Evolutionary conservation across 108 stramenopile species (phyloP).

Genomic region (Cylindrotheca closterium): DNA sequence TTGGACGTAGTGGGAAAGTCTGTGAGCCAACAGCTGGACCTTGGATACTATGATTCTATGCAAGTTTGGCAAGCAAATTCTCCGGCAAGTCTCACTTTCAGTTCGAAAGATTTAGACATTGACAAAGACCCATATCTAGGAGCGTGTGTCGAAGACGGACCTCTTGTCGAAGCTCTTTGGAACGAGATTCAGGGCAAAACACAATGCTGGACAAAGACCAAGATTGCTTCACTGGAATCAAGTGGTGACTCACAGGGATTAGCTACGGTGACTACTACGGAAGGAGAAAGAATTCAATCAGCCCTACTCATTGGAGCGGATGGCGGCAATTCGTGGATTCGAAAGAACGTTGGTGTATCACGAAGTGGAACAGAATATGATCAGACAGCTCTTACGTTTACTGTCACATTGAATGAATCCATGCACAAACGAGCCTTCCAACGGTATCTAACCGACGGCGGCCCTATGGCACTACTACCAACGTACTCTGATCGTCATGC

Average conservation of each 20-base stretch:
- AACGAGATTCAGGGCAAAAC: slow-evolving; percentile 42
- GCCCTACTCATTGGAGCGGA: slow-evolving; percentile 76
- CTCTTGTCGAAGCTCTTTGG: slow-evolving; percentile 60
- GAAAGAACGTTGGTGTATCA: slow-evolving; percentile 43
- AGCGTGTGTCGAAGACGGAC: slow-evolving; percentile 70
- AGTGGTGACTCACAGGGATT: slow-evolving; percentile 13
- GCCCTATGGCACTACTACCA: slow-evolving; percentile 78
- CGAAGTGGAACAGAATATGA: slow-evolving; percentile 54
- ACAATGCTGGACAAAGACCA: slow-evolving; percentile 16
- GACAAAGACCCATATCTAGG: slow-evolving; percentile 49
- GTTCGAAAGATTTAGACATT: slow-evolving; percentile 49
- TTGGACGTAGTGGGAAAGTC: slow-evolving; percentile 52
- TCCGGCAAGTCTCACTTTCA: slow-evolving; percentile 69
- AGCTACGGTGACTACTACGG: slow-evolving; percentile 19
- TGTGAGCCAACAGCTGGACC: slow-evolving; percentile 29
- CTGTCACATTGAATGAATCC: slow-evolving; percentile 54
- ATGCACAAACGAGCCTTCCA: slow-evolving; percentile 70
- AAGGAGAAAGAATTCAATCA: slow-evolving; percentile 13
- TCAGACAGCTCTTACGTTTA: slow-evolving; percentile 74
- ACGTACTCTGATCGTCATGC: slow-evolving; percentile 70
- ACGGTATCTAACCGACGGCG: slow-evolving; percentile 62
- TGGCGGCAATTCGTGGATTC: slow-evolving; percentile 75
- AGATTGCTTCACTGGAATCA: slow-evolving; percentile 31
- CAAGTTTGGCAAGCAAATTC: slow-evolving; percentile 87
- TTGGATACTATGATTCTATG: slow-evolving; percentile 75